Percentiles rank a stretch among this genome's conserved stretches.
phyloP scores from a whole-genome alignment of 441 rosid genomes.

The Viola pubescens region DNA sequence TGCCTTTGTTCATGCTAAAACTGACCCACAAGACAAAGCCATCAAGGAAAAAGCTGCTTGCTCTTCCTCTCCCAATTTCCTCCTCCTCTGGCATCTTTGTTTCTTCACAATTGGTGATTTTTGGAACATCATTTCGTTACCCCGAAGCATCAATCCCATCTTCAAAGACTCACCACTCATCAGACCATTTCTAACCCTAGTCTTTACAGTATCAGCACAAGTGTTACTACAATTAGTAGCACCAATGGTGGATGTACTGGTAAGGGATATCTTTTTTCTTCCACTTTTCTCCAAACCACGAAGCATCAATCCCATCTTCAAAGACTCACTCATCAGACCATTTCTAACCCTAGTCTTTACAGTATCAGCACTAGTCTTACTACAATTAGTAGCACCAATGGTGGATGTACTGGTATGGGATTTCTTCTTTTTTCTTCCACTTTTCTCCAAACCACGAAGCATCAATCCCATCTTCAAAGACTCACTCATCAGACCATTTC shows the following conservation, averaged over 20 bases:
- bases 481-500: constrained; percentile 20
- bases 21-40: constrained; percentile 66
- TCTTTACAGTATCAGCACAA: neutral
- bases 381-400: neutral
- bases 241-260: neutral
- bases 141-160: constrained; percentile 30
- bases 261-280: constrained; percentile 26
- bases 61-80: constrained; percentile 63
- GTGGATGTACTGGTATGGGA: neutral
- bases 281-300: constrained; percentile 26
- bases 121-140: constrained; percentile 25
- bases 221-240: neutral
- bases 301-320: constrained; percentile 31
- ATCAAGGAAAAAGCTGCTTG: constrained; percentile 71
- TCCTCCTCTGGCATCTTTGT: constrained; percentile 53
- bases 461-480: constrained; percentile 31
- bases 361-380: neutral
- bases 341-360: constrained; percentile 1
- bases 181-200: constrained; percentile 12
- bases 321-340: constrained; percentile 21
- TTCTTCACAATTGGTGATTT: constrained; percentile 42
- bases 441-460: constrained; percentile 27
- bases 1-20: constrained; percentile 32
- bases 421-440: constrained; percentile 27
- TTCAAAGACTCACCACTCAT: constrained; percentile 27